Evolutionary conservation across 129 eudicot genomes (phyloP).

Genomic region (Arctium lappa): DNA sequence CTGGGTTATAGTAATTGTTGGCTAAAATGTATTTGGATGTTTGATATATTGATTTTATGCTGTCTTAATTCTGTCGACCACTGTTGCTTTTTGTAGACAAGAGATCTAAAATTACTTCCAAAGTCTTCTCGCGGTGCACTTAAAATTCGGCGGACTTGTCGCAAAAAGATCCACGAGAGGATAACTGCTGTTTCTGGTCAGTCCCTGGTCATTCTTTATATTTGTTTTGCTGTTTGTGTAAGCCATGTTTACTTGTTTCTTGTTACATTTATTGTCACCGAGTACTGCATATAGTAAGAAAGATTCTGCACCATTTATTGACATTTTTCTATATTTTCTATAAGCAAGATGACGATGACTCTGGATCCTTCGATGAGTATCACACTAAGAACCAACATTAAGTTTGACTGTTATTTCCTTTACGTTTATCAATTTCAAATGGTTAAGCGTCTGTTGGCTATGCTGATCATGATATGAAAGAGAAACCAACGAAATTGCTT

Average conservation of each 20-base stretch:
- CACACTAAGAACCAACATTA: neutral
- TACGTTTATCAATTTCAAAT: neutral
- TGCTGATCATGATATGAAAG: neutral
- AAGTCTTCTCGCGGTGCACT: constrained; percentile 46
- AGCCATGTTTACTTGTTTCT: neutral
- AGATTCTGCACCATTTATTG: neutral
- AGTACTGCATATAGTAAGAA: neutral
- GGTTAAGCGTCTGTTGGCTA: neutral
- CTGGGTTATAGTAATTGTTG: neutral
- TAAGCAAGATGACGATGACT: neutral
- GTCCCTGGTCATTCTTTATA: neutral
- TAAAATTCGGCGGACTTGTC: constrained; percentile 71
- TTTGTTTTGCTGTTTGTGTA: neutral
- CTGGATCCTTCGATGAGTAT: neutral
- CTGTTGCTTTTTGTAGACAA: constrained; percentile 46
- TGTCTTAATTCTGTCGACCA: neutral
- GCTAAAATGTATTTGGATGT: neutral
- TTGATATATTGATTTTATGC: neutral
- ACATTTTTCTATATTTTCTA: neutral
- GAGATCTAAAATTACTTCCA: constrained; percentile 72
- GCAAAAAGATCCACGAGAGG: constrained; percentile 91
- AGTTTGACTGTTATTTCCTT: neutral
- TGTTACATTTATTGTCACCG: neutral
- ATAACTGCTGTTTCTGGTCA: constrained; percentile 73
- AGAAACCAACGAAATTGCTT: neutral